Evolutionary conservation across 176 grass and related monocot species (phyloP), one percentile per base, ranked within the genome.

Genomic region (Triticum urartu): DNA sequence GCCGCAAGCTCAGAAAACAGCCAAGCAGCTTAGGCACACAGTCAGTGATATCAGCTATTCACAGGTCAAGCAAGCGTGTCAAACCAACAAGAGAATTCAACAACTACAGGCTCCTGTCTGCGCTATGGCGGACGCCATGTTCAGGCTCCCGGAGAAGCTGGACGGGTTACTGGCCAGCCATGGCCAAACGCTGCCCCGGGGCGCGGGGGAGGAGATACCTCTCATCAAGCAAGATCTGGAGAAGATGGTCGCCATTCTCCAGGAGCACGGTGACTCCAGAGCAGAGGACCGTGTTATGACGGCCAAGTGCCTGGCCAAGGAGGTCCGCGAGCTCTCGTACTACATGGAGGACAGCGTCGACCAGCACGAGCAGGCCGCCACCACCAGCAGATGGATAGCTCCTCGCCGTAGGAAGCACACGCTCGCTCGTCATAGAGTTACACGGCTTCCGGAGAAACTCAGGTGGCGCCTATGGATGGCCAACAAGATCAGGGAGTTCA

Each of bases 401-500:
- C 59, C 13, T 0, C 25, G 24, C 13, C 7, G 0, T 20, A 28
- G 0, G 0, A 50, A 52, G 25, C 5, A 26, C 36, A 65, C 30
- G 7, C 18, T 33, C 21, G 7, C 1, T 54, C 17, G 4, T 15
- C 54, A 4, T 21, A 64, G 48, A 65, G 1, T 0, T 54, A 54
- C 50, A 54, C 50, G 15, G 50, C 50, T 54, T 54, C 50, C 50
- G 1, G 50, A 80, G 17, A 84, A 58, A 22, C 81, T 89, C 7
- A 79, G 20, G 56, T 82, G 48, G 32, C 81, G 67, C 1, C 67
- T 89, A 3, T 84, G 87, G 81, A 89, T 80, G 42, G 81, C 81
- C 3, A 84, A 80, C 66, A 89, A 89, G 75, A 65, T 84, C 11
- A 56, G 76, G 64, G 87, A 89, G 14, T 80, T 89, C 81, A 89